Base-by-base conservation (phyloP, 1,139 yeast species). In the Pichia sp. region DNA sequence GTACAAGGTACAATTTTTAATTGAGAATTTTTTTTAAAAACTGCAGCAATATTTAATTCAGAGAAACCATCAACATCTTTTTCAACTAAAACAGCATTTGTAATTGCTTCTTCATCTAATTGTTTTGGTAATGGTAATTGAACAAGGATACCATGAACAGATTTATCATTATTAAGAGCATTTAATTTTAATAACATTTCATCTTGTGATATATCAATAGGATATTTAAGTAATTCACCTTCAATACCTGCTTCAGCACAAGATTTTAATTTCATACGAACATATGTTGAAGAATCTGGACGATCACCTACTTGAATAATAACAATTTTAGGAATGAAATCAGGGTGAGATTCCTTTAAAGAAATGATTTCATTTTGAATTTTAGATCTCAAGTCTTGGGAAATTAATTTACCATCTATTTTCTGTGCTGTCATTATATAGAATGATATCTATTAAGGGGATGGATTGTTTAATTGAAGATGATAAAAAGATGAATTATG, bases 1-100 rank as follows among this genome's bases (percentile, higher is more conserved):
- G 94, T 85, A 64, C 94, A 85, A 40, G 94, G 94, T 56, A 80
- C 74, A 65, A 83, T 83, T 55, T 72, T 66, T 30, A 92, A 88
- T 28, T 67, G 64, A n/a, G 90, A 90, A 47, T 83, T 85, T 62
- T 79, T 78, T 63, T 84, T 84, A 52, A 86, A 74, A 53, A 85
- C 72, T 58, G 85, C 92, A 49, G 92, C 94, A 50, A 83, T 82
- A 62, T 85, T 85, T 64, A 74, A 76, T 54, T 86, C 80, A 47
- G 82, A 85, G 59, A 85, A 83, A 1, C 94, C 94, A 66, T 85
- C 94, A 34, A 85, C 90, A 60, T 85, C 94, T 62, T 85, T 85
- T 46, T 75, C 80, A 42, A 79, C 78, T 18, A 73, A 68, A 11
- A 85, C 92, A 2, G 85, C 71, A 63, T 83, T 82, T 34, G 94